phyloP scores from a whole-genome alignment of 352 stramenopile genomes.

The Globisporangium rhizosaccharum region DNA sequence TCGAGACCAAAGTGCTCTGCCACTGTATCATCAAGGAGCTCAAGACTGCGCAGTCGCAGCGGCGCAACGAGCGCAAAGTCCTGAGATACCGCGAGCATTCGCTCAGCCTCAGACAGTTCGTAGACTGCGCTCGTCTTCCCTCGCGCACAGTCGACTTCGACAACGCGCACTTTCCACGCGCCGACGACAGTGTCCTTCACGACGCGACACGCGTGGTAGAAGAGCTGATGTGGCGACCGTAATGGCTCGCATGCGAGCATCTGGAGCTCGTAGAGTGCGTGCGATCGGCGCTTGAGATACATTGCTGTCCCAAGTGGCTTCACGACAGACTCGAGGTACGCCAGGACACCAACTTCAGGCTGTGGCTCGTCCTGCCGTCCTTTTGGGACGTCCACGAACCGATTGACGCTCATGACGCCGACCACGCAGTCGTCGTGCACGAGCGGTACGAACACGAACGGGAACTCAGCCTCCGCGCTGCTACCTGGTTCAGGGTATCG shows the following conservation, averaged over 20 bases:
- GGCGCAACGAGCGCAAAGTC: slow-evolving; percentile 26
- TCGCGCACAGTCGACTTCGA: slow-evolving; percentile 42
- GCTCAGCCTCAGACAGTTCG: slow-evolving; percentile 45
- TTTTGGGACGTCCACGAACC: slow-evolving; percentile 51
- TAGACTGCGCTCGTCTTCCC: slow-evolving; percentile 51
- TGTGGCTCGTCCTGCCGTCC: slow-evolving; percentile 52
- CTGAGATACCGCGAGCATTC: slow-evolving; percentile 10
- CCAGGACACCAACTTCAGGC: slow-evolving; percentile 51
- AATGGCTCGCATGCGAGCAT: slow-evolving; percentile 32
- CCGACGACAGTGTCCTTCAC: slow-evolving; percentile 47
- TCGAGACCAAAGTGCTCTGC: slow-evolving; percentile 18
- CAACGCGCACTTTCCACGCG: slow-evolving; percentile 44
- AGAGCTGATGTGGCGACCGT: slow-evolving; percentile 47
- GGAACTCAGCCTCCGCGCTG: slow-evolving; percentile 16
- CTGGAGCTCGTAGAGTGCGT: slow-evolving; percentile 42
- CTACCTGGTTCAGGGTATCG: neutral
- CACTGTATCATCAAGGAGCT: slow-evolving; percentile 51
- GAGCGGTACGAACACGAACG: slow-evolving; percentile 61
- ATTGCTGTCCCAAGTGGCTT: slow-evolving; percentile 43
- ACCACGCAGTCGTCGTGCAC: slow-evolving; percentile 57
- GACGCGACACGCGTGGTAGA: slow-evolving; percentile 30
- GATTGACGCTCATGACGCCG: slow-evolving; percentile 56
- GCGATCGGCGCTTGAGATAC: slow-evolving; percentile 57
- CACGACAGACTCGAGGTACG: slow-evolving; percentile 36
- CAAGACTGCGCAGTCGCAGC: slow-evolving; percentile 32